Percentiles rank a stretch among this genome's conserved stretches.
Conservation (phyloP, 2,329 filamentous ascomycete genomes). For the Leptographium flavum region DNA sequence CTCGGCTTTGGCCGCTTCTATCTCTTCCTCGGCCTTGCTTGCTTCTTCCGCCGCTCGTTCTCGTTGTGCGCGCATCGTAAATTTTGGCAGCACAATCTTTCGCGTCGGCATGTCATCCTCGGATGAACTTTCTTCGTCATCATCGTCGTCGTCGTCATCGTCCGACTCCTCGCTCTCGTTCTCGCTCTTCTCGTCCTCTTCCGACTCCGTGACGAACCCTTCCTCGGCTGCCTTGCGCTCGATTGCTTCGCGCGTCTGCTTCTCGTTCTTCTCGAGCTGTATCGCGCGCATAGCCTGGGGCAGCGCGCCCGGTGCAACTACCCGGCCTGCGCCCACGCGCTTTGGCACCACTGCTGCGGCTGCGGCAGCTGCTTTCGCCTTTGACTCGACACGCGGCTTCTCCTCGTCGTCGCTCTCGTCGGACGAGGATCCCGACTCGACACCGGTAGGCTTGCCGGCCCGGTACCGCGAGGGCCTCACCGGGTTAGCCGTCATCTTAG, state of each 20-base stretch:
- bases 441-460: conserved; percentile 60
- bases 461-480: conserved; percentile 67
- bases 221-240: conserved; percentile 41
- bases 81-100: conserved; percentile 48
- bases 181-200: conserved; percentile 26
- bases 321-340: conserved; percentile 39
- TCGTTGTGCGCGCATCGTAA: conserved; percentile 45
- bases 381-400: conserved; percentile 21
- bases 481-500: conserved; percentile 89
- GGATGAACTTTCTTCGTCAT: conserved; percentile 26
- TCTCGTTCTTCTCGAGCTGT: conserved; percentile 31
- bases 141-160: conserved; percentile 29
- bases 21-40: conserved; percentile 17
- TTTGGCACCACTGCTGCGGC: no score
- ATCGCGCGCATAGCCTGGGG: conserved; percentile 13
- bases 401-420: conserved; percentile 21
- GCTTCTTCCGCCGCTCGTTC: conserved; percentile 15
- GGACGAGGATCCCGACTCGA: conserved; percentile 32
- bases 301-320: conserved; percentile 21
- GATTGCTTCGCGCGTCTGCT: conserved; percentile 24
- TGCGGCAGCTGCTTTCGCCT: conserved; percentile 10
- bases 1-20: conserved; percentile 12
- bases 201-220: conserved; percentile 47
- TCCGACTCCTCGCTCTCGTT: conserved; percentile 27
- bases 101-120: conserved; percentile 43